These are phyloP conservation scores for Amanita rubescens DNA, from an alignment of 768 basidiomycete genomes.

Conservation along the genomic window DNA sequence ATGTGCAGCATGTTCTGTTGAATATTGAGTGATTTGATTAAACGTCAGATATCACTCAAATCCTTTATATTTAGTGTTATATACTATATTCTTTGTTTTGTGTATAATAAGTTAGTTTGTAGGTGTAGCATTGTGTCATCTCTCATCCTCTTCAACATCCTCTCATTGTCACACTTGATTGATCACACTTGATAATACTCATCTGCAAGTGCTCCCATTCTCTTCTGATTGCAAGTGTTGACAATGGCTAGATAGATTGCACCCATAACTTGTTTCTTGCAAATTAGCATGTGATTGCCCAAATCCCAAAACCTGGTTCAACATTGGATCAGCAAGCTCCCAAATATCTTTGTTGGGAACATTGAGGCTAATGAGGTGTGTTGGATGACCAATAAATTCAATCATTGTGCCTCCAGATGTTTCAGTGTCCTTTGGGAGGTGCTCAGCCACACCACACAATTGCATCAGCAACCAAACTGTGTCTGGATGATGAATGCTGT, in stretches of 20 bases:
- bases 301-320: not conserved
- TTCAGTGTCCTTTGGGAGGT: too few relatives aligned
- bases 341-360: not conserved
- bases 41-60: too few relatives aligned
- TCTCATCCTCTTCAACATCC: slow-evolving; percentile 13
- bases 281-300: not conserved
- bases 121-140: too few relatives aligned
- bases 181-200: not conserved
- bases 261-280: not conserved
- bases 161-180: slow-evolving; percentile 1
- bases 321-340: not conserved
- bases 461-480: too few relatives aligned
- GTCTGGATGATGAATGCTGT: too few relatives aligned
- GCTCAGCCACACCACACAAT: too few relatives aligned
- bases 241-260: not conserved
- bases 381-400: not conserved
- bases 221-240: not conserved
- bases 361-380: not conserved
- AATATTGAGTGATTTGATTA: too few relatives aligned
- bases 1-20: slow-evolving; percentile 9
- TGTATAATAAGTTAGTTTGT: too few relatives aligned
- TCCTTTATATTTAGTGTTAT: too few relatives aligned
- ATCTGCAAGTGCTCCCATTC: slow-evolving; percentile 3
- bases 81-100: too few relatives aligned
- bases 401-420: not conserved